A percentile compares a stretch with the other conserved stretches of the same genome.
Evolutionary conservation across 73 alveolate genomes (phyloP).

Genomic region (Paramecium sonneborni): DNA sequence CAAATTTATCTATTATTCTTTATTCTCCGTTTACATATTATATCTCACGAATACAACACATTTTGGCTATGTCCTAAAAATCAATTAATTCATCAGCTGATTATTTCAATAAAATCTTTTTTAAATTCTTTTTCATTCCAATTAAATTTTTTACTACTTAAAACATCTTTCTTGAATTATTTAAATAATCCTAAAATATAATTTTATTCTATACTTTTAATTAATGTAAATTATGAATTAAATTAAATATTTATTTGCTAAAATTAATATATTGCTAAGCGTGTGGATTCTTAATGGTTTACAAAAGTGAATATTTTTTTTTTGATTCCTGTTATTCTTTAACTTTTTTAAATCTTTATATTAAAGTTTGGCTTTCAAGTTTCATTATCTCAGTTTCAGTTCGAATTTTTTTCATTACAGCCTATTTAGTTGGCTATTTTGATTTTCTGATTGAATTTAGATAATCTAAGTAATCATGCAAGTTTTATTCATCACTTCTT

Average conservation of each 20-base stretch:
- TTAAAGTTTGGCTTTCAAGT: background rate
- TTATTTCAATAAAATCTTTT: background rate
- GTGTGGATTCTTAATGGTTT: constrained; percentile 9
- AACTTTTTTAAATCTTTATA: background rate
- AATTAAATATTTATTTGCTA: constrained; percentile 17
- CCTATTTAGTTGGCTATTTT: background rate
- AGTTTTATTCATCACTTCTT: constrained; percentile 19
- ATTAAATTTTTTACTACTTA: constrained; percentile 37
- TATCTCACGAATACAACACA: constrained; percentile 13
- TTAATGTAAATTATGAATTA: constrained; percentile 31
- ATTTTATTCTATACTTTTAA: constrained; percentile 17
- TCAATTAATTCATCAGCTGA: constrained; percentile 19
- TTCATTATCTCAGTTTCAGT: constrained; percentile 25
- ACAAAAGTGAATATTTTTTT: background rate
- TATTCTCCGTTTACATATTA: background rate
- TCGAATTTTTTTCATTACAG: background rate
- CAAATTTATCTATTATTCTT: constrained; percentile 31
- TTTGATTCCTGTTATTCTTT: background rate
- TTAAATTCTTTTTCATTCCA: constrained; percentile 37
- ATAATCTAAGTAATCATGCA: constrained; percentile 26
- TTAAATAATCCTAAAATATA: constrained; percentile 36
- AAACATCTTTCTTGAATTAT: constrained; percentile 52
- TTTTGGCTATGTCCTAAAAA: constrained; percentile 45
- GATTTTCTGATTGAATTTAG: background rate
- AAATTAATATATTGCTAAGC: constrained; percentile 9